A percentile compares a stretch with the other conserved stretches of the same genome.
Evolutionary conservation across 257 asterid species (phyloP).

Genomic region (Apocynum venetum): DNA sequence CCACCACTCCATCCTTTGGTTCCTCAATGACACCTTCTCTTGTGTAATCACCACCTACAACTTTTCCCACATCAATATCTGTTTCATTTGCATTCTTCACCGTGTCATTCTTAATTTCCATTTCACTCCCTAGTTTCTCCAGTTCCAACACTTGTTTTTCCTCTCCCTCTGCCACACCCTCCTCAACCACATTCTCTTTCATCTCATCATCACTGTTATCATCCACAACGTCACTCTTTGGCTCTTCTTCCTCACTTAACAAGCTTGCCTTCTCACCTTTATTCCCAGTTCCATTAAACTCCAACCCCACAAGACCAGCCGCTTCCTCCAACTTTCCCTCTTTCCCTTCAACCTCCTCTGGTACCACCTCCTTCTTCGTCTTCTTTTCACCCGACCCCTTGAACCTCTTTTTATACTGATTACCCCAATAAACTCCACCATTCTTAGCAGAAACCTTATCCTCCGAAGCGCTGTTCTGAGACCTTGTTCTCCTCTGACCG

Average conservation of each 20-base stretch:
- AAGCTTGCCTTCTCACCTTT: conserved; percentile 6
- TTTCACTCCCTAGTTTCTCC: conserved; percentile 8
- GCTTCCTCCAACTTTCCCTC: conserved; percentile 29
- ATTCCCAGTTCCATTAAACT: conserved; percentile 12
- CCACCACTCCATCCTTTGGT: conserved; percentile 11
- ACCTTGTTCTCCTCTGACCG: conserved; percentile 68
- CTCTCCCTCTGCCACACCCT: background rate
- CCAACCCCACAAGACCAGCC: conserved; percentile 20
- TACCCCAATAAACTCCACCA: conserved; percentile 19
- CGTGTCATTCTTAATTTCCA: background rate
- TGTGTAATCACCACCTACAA: conserved; percentile 1
- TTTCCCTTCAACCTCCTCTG: conserved; percentile 10
- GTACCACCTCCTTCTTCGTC: conserved; percentile 25
- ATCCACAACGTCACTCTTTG: conserved; percentile 33
- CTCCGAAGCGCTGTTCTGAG: conserved; percentile 34
- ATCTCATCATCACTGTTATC: conserved; percentile 26
- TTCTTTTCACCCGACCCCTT: conserved; percentile 29
- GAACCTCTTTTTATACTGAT: conserved; percentile 14
- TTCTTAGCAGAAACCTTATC: conserved; percentile 22
- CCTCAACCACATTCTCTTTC: conserved; percentile 6
- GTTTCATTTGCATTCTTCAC: conserved; percentile 14
- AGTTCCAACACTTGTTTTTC: background rate
- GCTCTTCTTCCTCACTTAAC: conserved; percentile 29
- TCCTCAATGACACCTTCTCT: conserved; percentile 1
- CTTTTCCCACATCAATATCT: conserved; percentile 19